Conservation (phyloP, 2,329 filamentous ascomycete species). For the Macroventuria anomochaeta region DNA sequence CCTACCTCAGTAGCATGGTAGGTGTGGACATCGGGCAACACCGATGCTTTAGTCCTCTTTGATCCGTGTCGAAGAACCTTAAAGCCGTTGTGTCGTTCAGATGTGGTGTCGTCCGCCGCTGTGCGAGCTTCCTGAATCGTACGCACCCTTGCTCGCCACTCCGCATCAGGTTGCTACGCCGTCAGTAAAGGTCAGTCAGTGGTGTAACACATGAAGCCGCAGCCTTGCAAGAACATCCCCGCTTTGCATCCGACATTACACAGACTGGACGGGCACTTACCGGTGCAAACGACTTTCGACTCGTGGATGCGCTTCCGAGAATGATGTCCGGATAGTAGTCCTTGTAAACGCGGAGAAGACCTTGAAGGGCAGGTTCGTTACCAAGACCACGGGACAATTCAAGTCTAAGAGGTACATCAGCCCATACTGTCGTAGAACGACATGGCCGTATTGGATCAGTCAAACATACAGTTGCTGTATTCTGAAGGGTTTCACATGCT, state of each 20-base stretch:
- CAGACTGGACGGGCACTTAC: conserved; percentile 40
- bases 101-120: conserved; percentile 51
- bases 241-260: conserved; percentile 13
- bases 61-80: conserved; percentile 63
- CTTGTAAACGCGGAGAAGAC: conserved; percentile 81
- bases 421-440: conserved; percentile 5
- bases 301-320: conserved; percentile 67
- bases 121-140: conserved; percentile 67
- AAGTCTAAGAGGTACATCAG: conserved; percentile 48
- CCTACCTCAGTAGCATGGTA: conserved; percentile 70
- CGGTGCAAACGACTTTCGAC: conserved; percentile 47
- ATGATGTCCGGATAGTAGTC: conserved; percentile 92
- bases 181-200: conserved; percentile 31
- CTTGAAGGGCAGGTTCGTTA: conserved; percentile 76
- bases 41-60: conserved; percentile 58
- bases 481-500: conserved; percentile 82
- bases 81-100: conserved; percentile 61
- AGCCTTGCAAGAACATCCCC: conserved; percentile 21
- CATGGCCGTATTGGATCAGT: neutral
- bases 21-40: conserved; percentile 73
- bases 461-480: conserved; percentile 69
- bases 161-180: conserved; percentile 68
- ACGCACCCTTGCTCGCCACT: conserved; percentile 74
- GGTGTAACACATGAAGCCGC: conserved; percentile 25
- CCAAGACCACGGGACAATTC: conserved; percentile 56